Conservation (phyloP, 2,329 filamentous ascomycete genomes). For the Scytalidium lignicola region DNA sequence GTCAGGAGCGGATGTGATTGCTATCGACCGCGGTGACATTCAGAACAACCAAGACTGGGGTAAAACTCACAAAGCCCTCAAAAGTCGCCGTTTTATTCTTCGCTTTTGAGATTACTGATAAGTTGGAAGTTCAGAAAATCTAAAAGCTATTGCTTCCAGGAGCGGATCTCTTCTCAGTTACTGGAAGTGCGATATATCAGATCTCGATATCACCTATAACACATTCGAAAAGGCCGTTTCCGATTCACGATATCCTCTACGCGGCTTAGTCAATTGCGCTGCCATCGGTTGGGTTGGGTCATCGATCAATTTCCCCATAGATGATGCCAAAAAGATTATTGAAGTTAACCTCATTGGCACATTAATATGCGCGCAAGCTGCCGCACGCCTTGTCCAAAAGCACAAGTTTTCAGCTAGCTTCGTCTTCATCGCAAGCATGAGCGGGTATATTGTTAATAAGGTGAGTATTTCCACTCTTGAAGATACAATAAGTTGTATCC, state of each 20-base stretch:
- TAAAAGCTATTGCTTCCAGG: background rate
- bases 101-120: too few species aligned
- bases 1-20: slow-evolving; percentile 43
- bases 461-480: background rate
- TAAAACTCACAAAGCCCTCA: background rate
- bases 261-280: slow-evolving; percentile 36
- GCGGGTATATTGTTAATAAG: slow-evolving; percentile 8
- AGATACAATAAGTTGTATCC: too few species aligned
- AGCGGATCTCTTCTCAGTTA: slow-evolving; percentile 23
- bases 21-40: slow-evolving; percentile 38
- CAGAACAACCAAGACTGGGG: slow-evolving; percentile 36
- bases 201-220: slow-evolving; percentile 32
- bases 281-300: slow-evolving; percentile 43
- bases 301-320: slow-evolving; percentile 40
- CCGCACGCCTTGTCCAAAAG: slow-evolving; percentile 50
- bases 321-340: slow-evolving; percentile 63
- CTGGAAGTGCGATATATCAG: slow-evolving; percentile 40
- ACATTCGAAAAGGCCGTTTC: slow-evolving; percentile 17
- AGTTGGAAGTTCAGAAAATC: too few species aligned
- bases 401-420: slow-evolving; percentile 39
- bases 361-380: slow-evolving; percentile 64
- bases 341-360: slow-evolving; percentile 65
- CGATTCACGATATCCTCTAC: slow-evolving; percentile 2
- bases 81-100: too few species aligned
- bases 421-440: slow-evolving; percentile 45